phyloP scores from a whole-genome alignment of 2,329 filamentous ascomycete genomes.

The Calonectria ilicicola region DNA sequence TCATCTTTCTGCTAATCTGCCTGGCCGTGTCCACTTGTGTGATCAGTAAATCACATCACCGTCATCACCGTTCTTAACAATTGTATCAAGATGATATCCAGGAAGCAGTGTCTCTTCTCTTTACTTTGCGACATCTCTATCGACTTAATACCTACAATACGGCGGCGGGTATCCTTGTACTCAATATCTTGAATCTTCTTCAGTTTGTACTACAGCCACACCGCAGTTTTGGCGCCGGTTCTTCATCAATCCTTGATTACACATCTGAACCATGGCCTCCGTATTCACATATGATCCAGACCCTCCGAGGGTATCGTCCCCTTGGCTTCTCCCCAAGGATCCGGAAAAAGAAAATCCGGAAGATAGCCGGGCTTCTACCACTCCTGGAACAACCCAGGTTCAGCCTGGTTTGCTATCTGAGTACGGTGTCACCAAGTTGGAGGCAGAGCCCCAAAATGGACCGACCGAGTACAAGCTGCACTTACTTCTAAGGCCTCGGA shows the following conservation, averaged over 20 bases:
- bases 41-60: constrained; percentile 34
- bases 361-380: constrained; percentile 19
- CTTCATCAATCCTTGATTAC: background rate
- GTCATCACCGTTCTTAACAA: constrained; percentile 15
- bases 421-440: constrained; percentile 79
- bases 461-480: constrained; percentile 98
- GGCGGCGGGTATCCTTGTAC: constrained; percentile 20
- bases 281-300: constrained; percentile 96
- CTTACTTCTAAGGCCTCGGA: constrained; percentile 82
- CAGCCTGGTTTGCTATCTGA: constrained; percentile 63
- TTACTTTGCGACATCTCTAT: constrained; percentile 29
- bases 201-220: background rate
- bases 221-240: constrained; percentile 56
- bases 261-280: constrained; percentile 77
- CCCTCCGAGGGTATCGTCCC: constrained; percentile 87
- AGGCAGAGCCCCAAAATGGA: constrained; percentile 92
- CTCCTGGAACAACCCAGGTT: constrained; percentile 40
- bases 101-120: constrained; percentile 28
- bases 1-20: constrained; percentile 34
- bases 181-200: constrained; percentile 34
- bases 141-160: constrained; percentile 20
- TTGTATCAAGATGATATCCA: constrained; percentile 42
- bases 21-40: constrained; percentile 32
- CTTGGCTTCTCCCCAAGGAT: constrained; percentile 78
- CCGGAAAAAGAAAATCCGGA: constrained; percentile 51